Evolutionary conservation across 2,329 filamentous ascomycete genomes (phyloP).

Genomic region (Colletotrichum agaves): DNA sequence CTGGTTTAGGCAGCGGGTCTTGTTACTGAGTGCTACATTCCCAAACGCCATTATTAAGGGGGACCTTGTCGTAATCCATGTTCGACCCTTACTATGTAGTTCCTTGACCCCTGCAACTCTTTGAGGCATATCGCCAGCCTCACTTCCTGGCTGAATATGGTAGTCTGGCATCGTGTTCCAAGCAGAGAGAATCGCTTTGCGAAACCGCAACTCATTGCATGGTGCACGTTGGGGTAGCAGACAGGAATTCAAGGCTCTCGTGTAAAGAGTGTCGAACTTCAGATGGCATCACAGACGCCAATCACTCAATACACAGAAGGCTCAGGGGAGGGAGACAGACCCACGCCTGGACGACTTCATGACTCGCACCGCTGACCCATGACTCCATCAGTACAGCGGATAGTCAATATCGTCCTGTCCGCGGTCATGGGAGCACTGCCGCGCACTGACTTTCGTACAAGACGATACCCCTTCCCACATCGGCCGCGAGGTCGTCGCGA

Average conservation of each 20-base stretch:
- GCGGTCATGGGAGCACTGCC: neutral
- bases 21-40: neutral
- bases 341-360: slow-evolving; percentile 31
- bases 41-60: slow-evolving; percentile 34
- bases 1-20: slow-evolving; percentile 16
- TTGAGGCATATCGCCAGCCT: slow-evolving; percentile 11
- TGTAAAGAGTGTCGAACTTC: slow-evolving; percentile 1
- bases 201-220: neutral
- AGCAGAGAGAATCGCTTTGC: neutral
- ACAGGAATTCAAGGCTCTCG: neutral
- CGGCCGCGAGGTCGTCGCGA: slow-evolving; percentile 12
- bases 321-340: slow-evolving; percentile 28
- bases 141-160: neutral
- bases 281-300: slow-evolving; percentile 26
- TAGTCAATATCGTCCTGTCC: slow-evolving; percentile 17
- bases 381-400: slow-evolving; percentile 27
- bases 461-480: slow-evolving; percentile 32
- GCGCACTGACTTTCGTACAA: slow-evolving; percentile 31
- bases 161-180: neutral
- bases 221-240: neutral
- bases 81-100: neutral
- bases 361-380: slow-evolving; percentile 30
- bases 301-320: slow-evolving; percentile 35
- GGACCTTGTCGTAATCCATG: slow-evolving; percentile 25
- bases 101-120: neutral